A percentile compares a stretch with the other conserved stretches of the same genome.
Conservation (phyloP, 2,329 filamentous ascomycete species). For the Ustilaginoidea virens region DNA sequence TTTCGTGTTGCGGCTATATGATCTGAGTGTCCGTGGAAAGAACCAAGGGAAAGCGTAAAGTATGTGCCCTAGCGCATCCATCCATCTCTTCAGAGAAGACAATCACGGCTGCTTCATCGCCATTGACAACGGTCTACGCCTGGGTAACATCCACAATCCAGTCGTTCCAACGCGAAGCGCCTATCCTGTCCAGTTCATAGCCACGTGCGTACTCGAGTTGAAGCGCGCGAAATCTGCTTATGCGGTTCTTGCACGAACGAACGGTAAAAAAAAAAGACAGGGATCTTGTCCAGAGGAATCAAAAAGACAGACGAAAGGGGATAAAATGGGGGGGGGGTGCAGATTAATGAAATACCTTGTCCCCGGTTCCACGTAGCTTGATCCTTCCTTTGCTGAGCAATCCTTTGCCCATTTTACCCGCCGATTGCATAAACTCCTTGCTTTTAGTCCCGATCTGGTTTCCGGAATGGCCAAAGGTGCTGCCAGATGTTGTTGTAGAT, state of each 20-base stretch:
- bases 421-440: slow-evolving; percentile 77
- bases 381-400: slow-evolving; percentile 81
- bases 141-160: no score
- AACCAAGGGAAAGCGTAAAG: slow-evolving; percentile 16
- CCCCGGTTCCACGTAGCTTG: slow-evolving; percentile 57
- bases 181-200: no score
- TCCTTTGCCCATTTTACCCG: slow-evolving; percentile 81
- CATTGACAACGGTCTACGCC: no score
- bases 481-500: slow-evolving; percentile 23
- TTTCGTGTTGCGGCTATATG: slow-evolving; percentile 9
- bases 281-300: background rate
- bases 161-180: no score
- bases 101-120: background rate
- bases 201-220: no score
- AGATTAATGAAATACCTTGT: slow-evolving; percentile 74
- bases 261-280: no score
- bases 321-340: slow-evolving; percentile 6
- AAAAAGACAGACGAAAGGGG: slow-evolving; percentile 8
- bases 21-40: background rate
- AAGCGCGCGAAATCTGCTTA: no score
- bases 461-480: slow-evolving; percentile 36
- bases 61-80: background rate
- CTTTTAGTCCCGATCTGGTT: slow-evolving; percentile 64
- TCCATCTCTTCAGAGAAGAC: background rate
- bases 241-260: no score